These are phyloP conservation scores for Sporothrix protearum DNA, from an alignment of 2,329 filamentous ascomycete genomes.

Conservation along the genomic window DNA sequence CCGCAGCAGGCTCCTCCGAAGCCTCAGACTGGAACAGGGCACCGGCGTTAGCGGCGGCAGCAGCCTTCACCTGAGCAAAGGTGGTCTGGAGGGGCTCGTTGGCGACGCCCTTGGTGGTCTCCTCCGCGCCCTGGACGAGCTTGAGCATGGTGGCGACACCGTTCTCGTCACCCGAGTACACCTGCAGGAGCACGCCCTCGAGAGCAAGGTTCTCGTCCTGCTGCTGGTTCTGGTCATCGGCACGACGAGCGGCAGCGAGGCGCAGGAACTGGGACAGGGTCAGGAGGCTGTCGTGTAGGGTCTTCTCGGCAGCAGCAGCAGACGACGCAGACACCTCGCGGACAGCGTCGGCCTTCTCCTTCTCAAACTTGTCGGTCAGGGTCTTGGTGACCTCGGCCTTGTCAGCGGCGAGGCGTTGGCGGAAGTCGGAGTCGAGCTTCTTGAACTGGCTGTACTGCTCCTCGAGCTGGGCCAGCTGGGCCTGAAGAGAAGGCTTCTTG, in stretches of 20 bases:
- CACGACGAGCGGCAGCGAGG: constrained; percentile 70
- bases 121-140: constrained; percentile 68
- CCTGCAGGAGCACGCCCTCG: constrained; percentile 72
- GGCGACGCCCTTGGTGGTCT: constrained; percentile 61
- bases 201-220: constrained; percentile 74
- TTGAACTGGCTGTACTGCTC: constrained; percentile 71
- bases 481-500: constrained; percentile 70
- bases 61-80: constrained; percentile 59
- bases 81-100: constrained; percentile 65
- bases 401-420: constrained; percentile 54
- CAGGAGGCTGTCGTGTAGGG: constrained; percentile 62
- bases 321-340: constrained; percentile 55
- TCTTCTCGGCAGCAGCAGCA: constrained; percentile 51
- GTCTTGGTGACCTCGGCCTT: constrained; percentile 60
- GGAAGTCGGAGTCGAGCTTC: constrained; percentile 71
- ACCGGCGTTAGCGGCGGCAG: constrained; percentile 51
- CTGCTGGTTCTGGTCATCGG: constrained; percentile 62
- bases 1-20: constrained; percentile 35
- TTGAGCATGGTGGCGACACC: constrained; percentile 74
- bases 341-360: constrained; percentile 52
- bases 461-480: constrained; percentile 65
- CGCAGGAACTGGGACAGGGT: constrained; percentile 75
- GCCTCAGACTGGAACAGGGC: constrained; percentile 35
- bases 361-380: constrained; percentile 49
- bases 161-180: constrained; percentile 73